phyloP scores from a whole-genome alignment of 352 stramenopile genomes.

The Globisporangium cystogenes region DNA sequence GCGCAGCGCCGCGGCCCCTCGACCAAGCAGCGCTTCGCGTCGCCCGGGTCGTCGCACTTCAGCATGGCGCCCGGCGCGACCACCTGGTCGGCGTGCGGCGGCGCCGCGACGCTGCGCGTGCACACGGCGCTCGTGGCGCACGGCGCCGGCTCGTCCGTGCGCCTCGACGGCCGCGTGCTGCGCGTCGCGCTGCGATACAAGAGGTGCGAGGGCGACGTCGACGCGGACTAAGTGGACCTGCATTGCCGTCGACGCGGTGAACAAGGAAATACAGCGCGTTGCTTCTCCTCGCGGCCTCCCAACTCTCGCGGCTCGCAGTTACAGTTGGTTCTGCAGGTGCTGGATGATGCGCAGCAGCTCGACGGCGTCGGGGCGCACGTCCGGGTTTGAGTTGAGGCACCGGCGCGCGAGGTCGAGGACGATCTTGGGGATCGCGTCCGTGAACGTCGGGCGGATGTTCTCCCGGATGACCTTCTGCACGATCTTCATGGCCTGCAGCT shows the following conservation, averaged over 20 bases:
- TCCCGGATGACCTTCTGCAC: conserved; percentile 78
- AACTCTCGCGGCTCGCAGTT: background rate
- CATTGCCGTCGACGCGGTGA: background rate
- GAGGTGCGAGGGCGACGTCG: background rate
- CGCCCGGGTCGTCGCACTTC: conserved; percentile 8
- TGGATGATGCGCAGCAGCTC: conserved; percentile 71
- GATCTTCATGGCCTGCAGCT: conserved; percentile 82
- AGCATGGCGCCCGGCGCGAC: conserved; percentile 8
- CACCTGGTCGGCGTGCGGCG: conserved; percentile 22
- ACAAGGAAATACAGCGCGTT: background rate
- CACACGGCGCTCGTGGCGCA: conserved; percentile 24
- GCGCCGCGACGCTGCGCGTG: conserved; percentile 15
- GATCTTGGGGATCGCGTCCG: conserved; percentile 33
- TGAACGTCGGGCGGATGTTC: conserved; percentile 63
- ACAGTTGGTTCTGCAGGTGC: conserved; percentile 48
- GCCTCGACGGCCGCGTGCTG: conserved; percentile 1
- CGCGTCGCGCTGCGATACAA: conserved; percentile 9
- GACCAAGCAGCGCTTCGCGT: conserved; percentile 15
- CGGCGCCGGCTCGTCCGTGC: conserved; percentile 11
- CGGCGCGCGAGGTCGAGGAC: conserved; percentile 56
- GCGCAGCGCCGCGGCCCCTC: conserved; percentile 6
- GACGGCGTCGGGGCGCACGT: conserved; percentile 53
- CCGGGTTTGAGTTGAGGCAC: conserved; percentile 65
- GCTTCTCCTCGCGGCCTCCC: background rate
- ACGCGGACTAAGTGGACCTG: background rate